Evolutionary conservation across 139 green algal species (phyloP).

Genomic region (Picochlorum sp.): DNA sequence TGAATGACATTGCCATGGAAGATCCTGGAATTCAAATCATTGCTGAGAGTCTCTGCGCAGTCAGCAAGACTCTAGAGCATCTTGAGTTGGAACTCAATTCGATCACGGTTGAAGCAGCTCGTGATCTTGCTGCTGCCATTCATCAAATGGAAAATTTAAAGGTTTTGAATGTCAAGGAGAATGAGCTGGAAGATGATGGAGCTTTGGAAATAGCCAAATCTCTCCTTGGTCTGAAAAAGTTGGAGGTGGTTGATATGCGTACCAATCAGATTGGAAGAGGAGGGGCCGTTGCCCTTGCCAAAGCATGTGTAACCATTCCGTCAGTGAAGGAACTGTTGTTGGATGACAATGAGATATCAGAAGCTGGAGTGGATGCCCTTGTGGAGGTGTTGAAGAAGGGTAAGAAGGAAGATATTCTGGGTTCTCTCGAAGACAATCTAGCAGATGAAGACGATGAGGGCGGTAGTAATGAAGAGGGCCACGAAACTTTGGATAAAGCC

Average conservation of each 20-base stretch:
- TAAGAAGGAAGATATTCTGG: constrained; percentile 31
- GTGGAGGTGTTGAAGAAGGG: constrained; percentile 24
- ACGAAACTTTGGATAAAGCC: constrained; percentile 8
- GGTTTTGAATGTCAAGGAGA: constrained; percentile 71
- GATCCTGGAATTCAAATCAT: constrained; percentile 58
- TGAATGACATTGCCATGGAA: constrained; percentile 70
- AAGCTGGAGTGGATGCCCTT: constrained; percentile 44
- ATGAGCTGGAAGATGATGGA: constrained; percentile 77
- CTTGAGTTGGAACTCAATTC: constrained; percentile 80
- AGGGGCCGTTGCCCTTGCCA: constrained; percentile 51
- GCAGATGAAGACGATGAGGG: constrained; percentile 32
- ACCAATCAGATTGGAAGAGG: constrained; percentile 57
- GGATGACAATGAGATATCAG: constrained; percentile 75
- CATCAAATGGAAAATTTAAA: constrained; percentile 36
- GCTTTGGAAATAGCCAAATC: constrained; percentile 39
- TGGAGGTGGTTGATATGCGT: constrained; percentile 43
- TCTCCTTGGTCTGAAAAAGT: constrained; percentile 7
- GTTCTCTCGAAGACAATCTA: constrained; percentile 46
- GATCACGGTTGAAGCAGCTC: constrained; percentile 44
- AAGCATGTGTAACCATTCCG: constrained; percentile 22
- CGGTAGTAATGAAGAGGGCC: constrained; percentile 22
- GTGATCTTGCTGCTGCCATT: constrained; percentile 44
- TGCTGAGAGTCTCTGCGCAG: constrained; percentile 33
- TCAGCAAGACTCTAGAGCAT: constrained; percentile 36
- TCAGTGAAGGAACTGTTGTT: constrained; percentile 49